Base-by-base conservation (phyloP, 2,329 filamentous ascomycete species). In the Pseudocercospora crystallina region DNA sequence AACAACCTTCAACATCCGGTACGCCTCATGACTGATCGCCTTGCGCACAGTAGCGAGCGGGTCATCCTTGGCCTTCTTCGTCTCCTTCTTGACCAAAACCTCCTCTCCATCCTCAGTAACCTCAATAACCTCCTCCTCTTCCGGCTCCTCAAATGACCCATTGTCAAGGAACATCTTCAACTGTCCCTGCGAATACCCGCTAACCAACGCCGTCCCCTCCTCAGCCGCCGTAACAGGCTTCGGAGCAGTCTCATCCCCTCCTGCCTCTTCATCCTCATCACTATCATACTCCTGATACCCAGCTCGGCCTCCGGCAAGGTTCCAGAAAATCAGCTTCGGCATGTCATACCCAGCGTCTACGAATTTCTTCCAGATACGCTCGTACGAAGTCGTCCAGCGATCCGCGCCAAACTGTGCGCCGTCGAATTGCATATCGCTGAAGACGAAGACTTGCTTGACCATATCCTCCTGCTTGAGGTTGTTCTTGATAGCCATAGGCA, bases 361-460 rank as follows among this genome's bases (percentile, higher is more conserved):
- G 62, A 72, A 84, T 35, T 67, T 64, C 14, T 52, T 53, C 61
- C 76, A 68, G 62, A 84, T 75, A 4, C 76, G 71, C 57, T 80
- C 73, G 59, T 75, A 80, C 2, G 76, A 77, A 0, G 74, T 75
- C 3, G 61, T 65, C 74, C 76, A 80, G 32, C 51, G 51, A 7
- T 15, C 12, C 11, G 12, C 26, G 5, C 30, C 43, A 31, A 14
- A 15, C 5, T 54, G 47, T 1, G 74, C 74, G 0, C 50, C 0
- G 54, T 84, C 65, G 60, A 84, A 84, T 38, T 83, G 79, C 81
- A 84, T 83, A 61, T 83, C 80, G 38, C 71, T 77, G 59, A 84
- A 83, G 31, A 84, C 76, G 59, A 84, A 83, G 12, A 84, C 62
- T 3, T 78, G 76, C 67, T 82, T 82, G 12, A 83, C 74, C 80